These are phyloP conservation scores for barrel medic (Medicago truncatula) DNA, from an alignment of 306 rosid genomes.

Conservation along the genomic window DNA sequence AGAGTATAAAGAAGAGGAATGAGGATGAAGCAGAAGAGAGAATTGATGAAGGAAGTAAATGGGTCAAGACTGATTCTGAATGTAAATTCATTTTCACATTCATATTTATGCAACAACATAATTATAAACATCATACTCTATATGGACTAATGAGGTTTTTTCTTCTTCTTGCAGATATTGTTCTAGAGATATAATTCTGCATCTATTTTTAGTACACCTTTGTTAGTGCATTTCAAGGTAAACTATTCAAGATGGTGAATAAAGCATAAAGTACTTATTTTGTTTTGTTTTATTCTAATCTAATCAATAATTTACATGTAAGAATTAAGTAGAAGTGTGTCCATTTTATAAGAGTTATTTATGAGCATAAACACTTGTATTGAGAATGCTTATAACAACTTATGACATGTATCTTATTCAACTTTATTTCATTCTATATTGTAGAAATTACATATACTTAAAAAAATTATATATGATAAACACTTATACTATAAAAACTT, in stretches of 20 bases:
- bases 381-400: too few relatives aligned
- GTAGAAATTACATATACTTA: too few relatives aligned
- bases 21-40: conserved; percentile 54
- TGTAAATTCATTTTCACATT: conserved; percentile 57
- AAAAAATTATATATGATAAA: too few relatives aligned
- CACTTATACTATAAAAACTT: not conserved
- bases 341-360: too few relatives aligned
- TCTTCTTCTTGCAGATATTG: conserved; percentile 76
- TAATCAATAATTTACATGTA: too few relatives aligned
- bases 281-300: not conserved
- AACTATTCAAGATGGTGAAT: conserved; percentile 5
- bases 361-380: too few relatives aligned
- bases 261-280: not conserved
- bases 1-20: conserved; percentile 46
- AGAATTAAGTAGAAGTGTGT: too few relatives aligned
- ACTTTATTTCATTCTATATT: too few relatives aligned
- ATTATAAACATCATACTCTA: not conserved
- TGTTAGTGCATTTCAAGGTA: conserved; percentile 48
- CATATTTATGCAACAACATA: not conserved
- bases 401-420: not conserved
- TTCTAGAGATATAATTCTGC: conserved; percentile 79
- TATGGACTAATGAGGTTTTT: conserved; percentile 31
- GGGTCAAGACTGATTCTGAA: conserved; percentile 99
- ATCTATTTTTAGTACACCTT: conserved; percentile 27
- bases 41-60: conserved; percentile 69